Evolutionary conservation across 164 flowering plant species (phyloP).

Genomic region (grape (Vitis vinifera)): DNA sequence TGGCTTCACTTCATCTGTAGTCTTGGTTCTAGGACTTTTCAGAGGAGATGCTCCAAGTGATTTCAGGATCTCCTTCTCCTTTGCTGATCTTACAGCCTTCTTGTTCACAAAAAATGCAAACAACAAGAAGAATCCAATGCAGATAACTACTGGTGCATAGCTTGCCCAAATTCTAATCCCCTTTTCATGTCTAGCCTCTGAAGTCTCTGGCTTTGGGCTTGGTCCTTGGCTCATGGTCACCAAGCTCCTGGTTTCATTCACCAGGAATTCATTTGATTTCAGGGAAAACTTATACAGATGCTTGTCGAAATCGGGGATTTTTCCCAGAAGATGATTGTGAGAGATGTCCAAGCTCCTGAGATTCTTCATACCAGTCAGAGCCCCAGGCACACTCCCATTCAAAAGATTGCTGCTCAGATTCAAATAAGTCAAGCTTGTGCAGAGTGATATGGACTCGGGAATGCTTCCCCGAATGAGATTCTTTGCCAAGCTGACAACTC

Average conservation of each 20-base stretch:
- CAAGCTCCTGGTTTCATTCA: not conserved
- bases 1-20: constrained; percentile 17
- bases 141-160: constrained; percentile 11
- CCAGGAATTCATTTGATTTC: not conserved
- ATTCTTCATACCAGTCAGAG: constrained; percentile 31
- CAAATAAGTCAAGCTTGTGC: constrained; percentile 31
- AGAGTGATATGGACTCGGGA: constrained; percentile 30
- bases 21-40: constrained; percentile 6
- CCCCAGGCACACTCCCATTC: constrained; percentile 32
- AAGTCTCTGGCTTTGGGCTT: not conserved
- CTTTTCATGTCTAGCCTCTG: not conserved
- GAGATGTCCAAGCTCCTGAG: constrained; percentile 39
- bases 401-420: constrained; percentile 41
- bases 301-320: constrained; percentile 6
- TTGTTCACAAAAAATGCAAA: constrained; percentile 13
- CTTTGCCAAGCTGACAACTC: constrained; percentile 25
- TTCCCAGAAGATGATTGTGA: constrained; percentile 22
- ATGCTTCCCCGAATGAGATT: constrained; percentile 37
- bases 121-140: constrained; percentile 12
- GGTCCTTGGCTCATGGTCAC: too few relatives aligned
- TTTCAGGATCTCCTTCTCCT: constrained; percentile 24
- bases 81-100: constrained; percentile 6
- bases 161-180: not conserved
- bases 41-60: constrained; percentile 18
- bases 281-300: not conserved